A percentile compares a stretch with the other conserved stretches of the same genome.
phyloP scores from a whole-genome alignment of 306 rosid species.

The Cicer pinnatifidum region DNA sequence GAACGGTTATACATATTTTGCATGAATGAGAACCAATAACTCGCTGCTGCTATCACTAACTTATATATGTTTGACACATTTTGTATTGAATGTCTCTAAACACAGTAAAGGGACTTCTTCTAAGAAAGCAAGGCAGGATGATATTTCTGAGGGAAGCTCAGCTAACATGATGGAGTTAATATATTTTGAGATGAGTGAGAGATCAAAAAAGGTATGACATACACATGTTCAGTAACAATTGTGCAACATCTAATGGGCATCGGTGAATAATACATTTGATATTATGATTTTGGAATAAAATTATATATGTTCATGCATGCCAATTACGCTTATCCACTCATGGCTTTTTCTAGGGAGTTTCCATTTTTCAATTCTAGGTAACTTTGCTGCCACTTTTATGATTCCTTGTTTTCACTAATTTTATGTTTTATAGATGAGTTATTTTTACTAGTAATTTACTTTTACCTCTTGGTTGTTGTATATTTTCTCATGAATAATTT shows the following conservation, averaged over 20 bases:
- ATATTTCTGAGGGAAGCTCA: conserved; percentile 56
- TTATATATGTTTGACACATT: conserved; percentile 8
- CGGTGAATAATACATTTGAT: conserved; percentile 9
- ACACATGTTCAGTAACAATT: conserved; percentile 18
- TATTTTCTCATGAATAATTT: conserved; percentile 28
- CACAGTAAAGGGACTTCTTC: conserved; percentile 52
- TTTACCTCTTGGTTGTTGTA: not conserved
- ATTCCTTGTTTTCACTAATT: conserved; percentile 20
- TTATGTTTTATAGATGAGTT: conserved; percentile 19
- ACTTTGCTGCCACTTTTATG: not conserved
- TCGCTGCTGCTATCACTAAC: not conserved
- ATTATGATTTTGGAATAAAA: conserved; percentile 21
- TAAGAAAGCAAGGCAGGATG: conserved; percentile 72
- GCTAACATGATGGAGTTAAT: conserved; percentile 76
- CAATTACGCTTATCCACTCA: not conserved
- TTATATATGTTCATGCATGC: not conserved
- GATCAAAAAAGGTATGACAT: conserved; percentile 62
- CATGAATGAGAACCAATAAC: not conserved
- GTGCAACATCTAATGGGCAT: conserved; percentile 7
- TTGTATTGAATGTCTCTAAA: conserved; percentile 31
- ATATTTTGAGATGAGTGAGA: conserved; percentile 64
- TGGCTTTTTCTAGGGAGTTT: conserved; percentile 23
- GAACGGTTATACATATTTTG: conserved; percentile 1
- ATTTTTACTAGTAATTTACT: conserved; percentile 7
- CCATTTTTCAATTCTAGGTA: not conserved